Base-by-base conservation (phyloP, 768 basidiomycete species). In the Calvatia gigantea region DNA sequence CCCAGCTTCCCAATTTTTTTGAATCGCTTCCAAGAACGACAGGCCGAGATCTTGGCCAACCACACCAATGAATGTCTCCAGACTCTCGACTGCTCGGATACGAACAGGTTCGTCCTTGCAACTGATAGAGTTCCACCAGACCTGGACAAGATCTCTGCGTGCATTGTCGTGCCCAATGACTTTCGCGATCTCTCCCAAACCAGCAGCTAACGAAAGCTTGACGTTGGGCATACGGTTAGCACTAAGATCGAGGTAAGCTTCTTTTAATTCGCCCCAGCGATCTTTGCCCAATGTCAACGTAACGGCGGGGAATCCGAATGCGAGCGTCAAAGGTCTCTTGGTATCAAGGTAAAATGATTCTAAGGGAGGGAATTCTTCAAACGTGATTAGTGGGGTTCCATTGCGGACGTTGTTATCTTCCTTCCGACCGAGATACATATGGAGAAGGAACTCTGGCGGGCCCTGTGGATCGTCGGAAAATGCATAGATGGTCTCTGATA, bases 281-380 rank as follows among this genome's bases (percentile, higher is more conserved):
- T 71, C 69, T 11, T 73, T 72, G 3, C 96, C 96, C 25, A 97
- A 75, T 0, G 94, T 89, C 4, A 94, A 77, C 3, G 86, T 83
- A 6, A 98, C 90, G 5, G 94, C 95, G 21, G 96, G 96, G 65
- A 90, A 89, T 71, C 97, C 93, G 72, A 92, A 94, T 4, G 90
- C 90, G 66, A 87, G 89, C 39, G 91, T 84, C 19, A 91, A 74
- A 1, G 88, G 81, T 9, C 91, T 83, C 46, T 86, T 81, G 3
- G 85, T 81, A 65, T 93, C 88, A 35, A 78, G 75, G 63, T 76
- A 80, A 63, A 84, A 80, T 32, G 73, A 69, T 53, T 79, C 77
- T 58, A 77, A 41, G 1, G 67, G 62, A 33, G 57, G 45, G 57
- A 52, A 42, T 48, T 44, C 52, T 53, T 60, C 49, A 54, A 53